Evolutionary conservation across 1,284 basidiomycete genomes (phyloP).

Genomic region (Trichosporon ovoides): DNA sequence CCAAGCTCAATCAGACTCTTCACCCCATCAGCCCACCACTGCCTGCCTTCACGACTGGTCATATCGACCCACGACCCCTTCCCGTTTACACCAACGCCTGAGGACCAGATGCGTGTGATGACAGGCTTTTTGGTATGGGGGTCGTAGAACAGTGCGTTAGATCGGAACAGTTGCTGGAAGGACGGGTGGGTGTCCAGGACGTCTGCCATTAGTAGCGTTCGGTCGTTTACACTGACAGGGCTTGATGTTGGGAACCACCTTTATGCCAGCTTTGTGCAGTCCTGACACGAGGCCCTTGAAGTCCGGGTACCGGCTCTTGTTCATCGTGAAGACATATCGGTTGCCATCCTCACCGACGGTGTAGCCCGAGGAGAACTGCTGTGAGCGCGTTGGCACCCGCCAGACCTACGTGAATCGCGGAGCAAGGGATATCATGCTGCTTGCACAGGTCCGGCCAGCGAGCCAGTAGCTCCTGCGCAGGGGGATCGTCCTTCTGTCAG

Average conservation of each 20-base stretch:
- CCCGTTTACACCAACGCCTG: conserved; percentile 45
- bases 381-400: background rate
- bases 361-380: conserved; percentile 48
- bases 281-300: conserved; percentile 46
- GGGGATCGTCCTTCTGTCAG: conserved; percentile 40
- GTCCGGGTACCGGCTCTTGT: conserved; percentile 49
- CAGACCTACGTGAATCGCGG: conserved; percentile 36
- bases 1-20: conserved; percentile 45
- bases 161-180: conserved; percentile 37
- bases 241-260: conserved; percentile 51
- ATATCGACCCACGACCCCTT: conserved; percentile 51
- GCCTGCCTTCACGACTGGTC: conserved; percentile 42
- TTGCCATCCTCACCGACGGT: conserved; percentile 46
- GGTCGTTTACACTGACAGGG: conserved; percentile 30
- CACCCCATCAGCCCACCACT: conserved; percentile 51
- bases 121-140: conserved; percentile 35
- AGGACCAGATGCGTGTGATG: conserved; percentile 49
- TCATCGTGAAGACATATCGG: conserved; percentile 50
- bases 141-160: conserved; percentile 46
- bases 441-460: conserved; percentile 48
- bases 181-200: conserved; percentile 42
- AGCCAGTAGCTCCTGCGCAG: conserved; percentile 48
- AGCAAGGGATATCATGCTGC: conserved; percentile 50
- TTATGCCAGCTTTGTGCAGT: conserved; percentile 49
- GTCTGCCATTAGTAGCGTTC: conserved; percentile 16